Percentiles rank a stretch among this genome's conserved stretches.
phyloP scores from a whole-genome alignment of 768 basidiomycete species.

The Myochromella boudieri region DNA sequence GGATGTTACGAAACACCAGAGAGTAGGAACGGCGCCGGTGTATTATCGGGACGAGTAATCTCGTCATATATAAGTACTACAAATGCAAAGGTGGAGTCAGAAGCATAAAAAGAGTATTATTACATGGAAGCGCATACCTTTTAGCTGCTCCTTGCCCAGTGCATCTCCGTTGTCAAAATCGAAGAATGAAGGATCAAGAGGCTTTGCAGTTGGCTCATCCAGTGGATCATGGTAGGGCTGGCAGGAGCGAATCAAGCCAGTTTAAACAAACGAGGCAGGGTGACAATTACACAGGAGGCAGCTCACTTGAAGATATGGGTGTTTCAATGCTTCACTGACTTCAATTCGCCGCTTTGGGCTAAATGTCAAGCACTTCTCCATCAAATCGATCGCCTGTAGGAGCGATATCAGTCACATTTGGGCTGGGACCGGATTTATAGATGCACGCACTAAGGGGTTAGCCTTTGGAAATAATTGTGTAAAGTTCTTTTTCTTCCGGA shows the following conservation, averaged over 20 bases:
- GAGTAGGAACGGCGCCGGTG: conserved; percentile 17
- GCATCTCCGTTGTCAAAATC: conserved; percentile 76
- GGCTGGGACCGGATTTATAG: conserved; percentile 5
- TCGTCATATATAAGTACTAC: conserved; percentile 53
- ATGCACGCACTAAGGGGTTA: conserved; percentile 54
- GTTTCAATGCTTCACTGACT: conserved; percentile 82
- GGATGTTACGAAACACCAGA: neutral
- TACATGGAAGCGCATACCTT: conserved; percentile 45
- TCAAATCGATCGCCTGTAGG: conserved; percentile 65
- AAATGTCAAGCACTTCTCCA: conserved; percentile 82
- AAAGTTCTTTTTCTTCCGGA: conserved; percentile 79
- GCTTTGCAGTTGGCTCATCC: conserved; percentile 83
- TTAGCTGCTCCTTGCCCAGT: conserved; percentile 65
- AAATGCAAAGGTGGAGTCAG: neutral
- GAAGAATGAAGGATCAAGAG: conserved; percentile 77
- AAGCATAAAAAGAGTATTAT: neutral
- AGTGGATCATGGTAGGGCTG: conserved; percentile 87
- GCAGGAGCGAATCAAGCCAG: neutral
- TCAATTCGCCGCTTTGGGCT: conserved; percentile 87
- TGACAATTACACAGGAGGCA: neutral
- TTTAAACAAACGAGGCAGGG: neutral
- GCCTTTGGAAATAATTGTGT: conserved; percentile 71
- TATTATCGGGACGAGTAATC: conserved; percentile 36
- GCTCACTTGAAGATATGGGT: conserved; percentile 83
- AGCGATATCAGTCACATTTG: neutral